Percentiles rank a stretch among this genome's conserved stretches.
phyloP scores from a whole-genome alignment of 306 rosid species.

The Cercis canadensis region DNA sequence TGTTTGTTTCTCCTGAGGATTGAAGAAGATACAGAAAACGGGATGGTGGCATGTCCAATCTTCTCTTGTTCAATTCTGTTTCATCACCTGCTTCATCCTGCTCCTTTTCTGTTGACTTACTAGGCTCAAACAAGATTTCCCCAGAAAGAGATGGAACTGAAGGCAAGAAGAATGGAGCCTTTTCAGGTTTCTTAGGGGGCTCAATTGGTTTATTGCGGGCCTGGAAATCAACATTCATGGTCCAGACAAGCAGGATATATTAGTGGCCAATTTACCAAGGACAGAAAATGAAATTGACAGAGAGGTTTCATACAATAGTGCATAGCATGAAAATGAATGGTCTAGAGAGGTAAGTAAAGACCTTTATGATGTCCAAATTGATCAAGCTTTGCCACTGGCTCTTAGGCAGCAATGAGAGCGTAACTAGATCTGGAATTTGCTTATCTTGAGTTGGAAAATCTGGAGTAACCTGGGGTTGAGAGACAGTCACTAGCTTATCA shows the following conservation, averaged over 20 bases:
- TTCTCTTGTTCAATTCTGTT: conserved; percentile 41
- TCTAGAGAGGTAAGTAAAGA: conserved; percentile 39
- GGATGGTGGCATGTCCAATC: conserved; percentile 48
- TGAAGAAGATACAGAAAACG: conserved; percentile 69
- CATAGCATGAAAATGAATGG: conserved; percentile 41
- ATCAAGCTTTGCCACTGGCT: conserved; percentile 98
- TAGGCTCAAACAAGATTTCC: conserved; percentile 81
- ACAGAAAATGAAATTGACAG: conserved; percentile 16
- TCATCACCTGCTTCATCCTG: conserved; percentile 37
- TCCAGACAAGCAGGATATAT: conserved; percentile 36
- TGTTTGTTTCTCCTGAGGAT: conserved; percentile 56
- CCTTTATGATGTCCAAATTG: conserved; percentile 92
- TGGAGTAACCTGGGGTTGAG: conserved; percentile 47
- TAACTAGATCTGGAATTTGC: conserved; percentile 87
- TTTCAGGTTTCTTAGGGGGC: conserved; percentile 94
- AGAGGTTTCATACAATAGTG: conserved; percentile 8
- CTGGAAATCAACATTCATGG: conserved; percentile 49
- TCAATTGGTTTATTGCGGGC: conserved; percentile 91
- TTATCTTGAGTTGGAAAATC: conserved; percentile 46
- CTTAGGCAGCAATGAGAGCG: conserved; percentile 86
- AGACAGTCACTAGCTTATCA: conserved; percentile 39
- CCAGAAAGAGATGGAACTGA: conserved; percentile 86
- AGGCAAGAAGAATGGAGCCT: conserved; percentile 95
- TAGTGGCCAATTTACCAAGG: conserved; percentile 25
- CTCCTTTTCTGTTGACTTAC: conserved; percentile 52